phyloP scores from a whole-genome alignment of 805 yeast genomes.

The Komagataella ulmi region DNA sequence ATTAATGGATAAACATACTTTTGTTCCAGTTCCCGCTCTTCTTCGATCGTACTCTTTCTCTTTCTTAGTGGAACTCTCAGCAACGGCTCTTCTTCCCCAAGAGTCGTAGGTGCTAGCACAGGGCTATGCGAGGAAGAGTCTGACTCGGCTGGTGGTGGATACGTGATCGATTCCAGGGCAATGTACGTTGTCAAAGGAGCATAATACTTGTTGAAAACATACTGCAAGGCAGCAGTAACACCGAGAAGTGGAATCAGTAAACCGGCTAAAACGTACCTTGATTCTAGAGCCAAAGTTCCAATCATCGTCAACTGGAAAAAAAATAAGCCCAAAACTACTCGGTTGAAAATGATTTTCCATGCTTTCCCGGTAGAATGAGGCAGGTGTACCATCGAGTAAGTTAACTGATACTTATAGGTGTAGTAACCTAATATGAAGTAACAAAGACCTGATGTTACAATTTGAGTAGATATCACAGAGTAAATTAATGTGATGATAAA shows the following conservation, averaged over 20 bases:
- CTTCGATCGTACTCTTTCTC: constrained; percentile 41
- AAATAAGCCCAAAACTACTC: constrained; percentile 40
- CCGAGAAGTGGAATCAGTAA: constrained; percentile 35
- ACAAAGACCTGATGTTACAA: constrained; percentile 41
- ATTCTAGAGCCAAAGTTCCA: constrained; percentile 49
- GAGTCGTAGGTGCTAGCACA: neutral
- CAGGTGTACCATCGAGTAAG: constrained; percentile 49
- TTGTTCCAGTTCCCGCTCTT: constrained; percentile 36
- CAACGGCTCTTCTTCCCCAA: neutral
- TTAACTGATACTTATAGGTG: constrained; percentile 48
- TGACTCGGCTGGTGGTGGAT: constrained; percentile 32
- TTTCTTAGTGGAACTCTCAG: constrained; percentile 8
- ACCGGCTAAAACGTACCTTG: constrained; percentile 35
- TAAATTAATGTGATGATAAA: constrained; percentile 46
- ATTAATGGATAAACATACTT: constrained; percentile 37
- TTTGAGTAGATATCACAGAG: constrained; percentile 48
- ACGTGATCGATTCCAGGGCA: constrained; percentile 44
- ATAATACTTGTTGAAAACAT: constrained; percentile 41
- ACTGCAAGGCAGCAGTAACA: constrained; percentile 27
- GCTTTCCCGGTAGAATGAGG: constrained; percentile 56
- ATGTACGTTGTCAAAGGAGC: constrained; percentile 40
- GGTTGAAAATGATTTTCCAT: constrained; percentile 49
- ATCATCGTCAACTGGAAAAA: constrained; percentile 50
- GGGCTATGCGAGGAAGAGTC: constrained; percentile 20
- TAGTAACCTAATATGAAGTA: constrained; percentile 44